Evolutionary conservation across 441 rosid genomes (phyloP).

Genomic region (Euphorbia schlechtendalii): DNA sequence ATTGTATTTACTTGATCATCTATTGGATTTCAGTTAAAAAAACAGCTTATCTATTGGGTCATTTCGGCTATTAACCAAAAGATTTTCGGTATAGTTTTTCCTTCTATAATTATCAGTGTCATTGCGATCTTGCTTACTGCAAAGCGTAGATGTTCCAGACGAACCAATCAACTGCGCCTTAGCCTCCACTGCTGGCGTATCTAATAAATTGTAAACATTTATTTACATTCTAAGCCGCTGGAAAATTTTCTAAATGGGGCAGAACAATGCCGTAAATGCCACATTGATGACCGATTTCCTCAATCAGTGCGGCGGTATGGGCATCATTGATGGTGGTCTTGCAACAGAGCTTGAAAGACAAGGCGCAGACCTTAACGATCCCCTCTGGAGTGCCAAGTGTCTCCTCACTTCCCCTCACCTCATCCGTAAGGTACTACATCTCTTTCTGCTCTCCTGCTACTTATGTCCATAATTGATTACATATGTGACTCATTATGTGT

Average conservation of each 20-base stretch:
- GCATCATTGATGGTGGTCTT: constrained; percentile 75
- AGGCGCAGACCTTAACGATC: constrained; percentile 90
- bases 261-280: constrained; percentile 20
- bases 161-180: not conserved
- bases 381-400: constrained; percentile 94
- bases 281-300: constrained; percentile 54
- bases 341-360: constrained; percentile 86
- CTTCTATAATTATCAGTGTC: not conserved
- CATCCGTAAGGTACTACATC: constrained; percentile 43
- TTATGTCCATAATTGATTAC: not conserved
- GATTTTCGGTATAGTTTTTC: not conserved
- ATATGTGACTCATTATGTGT: not conserved
- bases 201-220: not conserved
- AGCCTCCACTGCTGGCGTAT: not conserved
- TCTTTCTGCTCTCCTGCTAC: constrained; percentile 4
- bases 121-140: not conserved
- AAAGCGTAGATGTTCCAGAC: not conserved
- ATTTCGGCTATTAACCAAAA: not conserved
- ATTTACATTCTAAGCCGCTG: not conserved
- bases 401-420: constrained; percentile 76
- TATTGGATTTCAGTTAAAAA: too few relatives aligned
- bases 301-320: constrained; percentile 50
- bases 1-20: not conserved
- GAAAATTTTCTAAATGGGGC: constrained; percentile 18
- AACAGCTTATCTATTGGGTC: not conserved